Conservation (phyloP, 2,329 filamentous ascomycete genomes). For the Helminthosporium solani region DNA sequence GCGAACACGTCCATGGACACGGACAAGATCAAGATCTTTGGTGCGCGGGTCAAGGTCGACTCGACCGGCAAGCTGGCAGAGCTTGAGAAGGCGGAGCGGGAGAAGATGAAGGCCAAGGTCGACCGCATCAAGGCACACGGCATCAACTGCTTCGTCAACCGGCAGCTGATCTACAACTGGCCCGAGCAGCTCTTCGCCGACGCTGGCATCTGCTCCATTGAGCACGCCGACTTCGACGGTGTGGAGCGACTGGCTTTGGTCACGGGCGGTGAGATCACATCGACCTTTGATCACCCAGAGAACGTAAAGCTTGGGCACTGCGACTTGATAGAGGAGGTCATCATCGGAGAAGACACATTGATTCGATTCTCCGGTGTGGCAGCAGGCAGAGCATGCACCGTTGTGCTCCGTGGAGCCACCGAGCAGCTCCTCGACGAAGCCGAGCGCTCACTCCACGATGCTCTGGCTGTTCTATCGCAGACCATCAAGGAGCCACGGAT, state of each 20-base stretch:
- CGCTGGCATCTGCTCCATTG: slow-evolving; percentile 95
- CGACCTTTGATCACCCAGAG: slow-evolving; percentile 96
- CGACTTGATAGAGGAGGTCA: slow-evolving; percentile 94
- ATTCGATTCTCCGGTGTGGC: slow-evolving; percentile 98
- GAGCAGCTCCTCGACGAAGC: slow-evolving; percentile 97
- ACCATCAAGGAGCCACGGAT: slow-evolving; percentile 93
- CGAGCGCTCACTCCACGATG: slow-evolving; percentile 93
- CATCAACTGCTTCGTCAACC: slow-evolving; percentile 99
- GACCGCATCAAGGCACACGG: slow-evolving; percentile 98
- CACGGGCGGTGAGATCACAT: slow-evolving; percentile 95
- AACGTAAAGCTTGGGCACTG: slow-evolving; percentile 95
- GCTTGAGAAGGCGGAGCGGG: slow-evolving; percentile 93
- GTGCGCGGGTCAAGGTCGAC: slow-evolving; percentile 92
- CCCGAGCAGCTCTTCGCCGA: slow-evolving; percentile 98
- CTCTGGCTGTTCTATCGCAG: slow-evolving; percentile 91
- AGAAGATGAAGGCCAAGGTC: slow-evolving; percentile 99
- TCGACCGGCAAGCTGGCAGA: slow-evolving; percentile 97
- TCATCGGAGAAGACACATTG: slow-evolving; percentile 95
- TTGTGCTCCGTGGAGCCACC: slow-evolving; percentile 92
- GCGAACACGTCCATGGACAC: slow-evolving; percentile 99
- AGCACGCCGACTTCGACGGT: slow-evolving; percentile 98
- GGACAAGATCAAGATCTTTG: slow-evolving; percentile 99
- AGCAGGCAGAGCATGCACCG: slow-evolving; percentile 90
- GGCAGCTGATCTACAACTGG: slow-evolving; percentile 99
- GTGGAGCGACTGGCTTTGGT: slow-evolving; percentile 94